Conservation (phyloP, 2,329 filamentous ascomycete genomes). For the Epichloe gansuensis region DNA sequence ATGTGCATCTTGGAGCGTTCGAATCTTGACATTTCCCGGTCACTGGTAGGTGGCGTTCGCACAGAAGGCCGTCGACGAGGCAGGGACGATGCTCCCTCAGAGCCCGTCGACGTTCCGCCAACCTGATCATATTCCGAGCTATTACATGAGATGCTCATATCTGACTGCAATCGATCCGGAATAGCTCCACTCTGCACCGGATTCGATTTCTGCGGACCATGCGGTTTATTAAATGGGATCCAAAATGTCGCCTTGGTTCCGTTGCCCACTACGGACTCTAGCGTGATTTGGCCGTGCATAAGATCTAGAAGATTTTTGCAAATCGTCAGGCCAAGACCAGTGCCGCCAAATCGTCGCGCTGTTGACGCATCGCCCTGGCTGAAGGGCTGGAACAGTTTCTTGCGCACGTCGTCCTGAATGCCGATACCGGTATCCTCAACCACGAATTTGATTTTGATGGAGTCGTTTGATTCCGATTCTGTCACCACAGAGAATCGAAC, state of each 20-base stretch:
- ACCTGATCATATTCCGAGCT: slow-evolving; percentile 49
- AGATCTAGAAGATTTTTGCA: slow-evolving; percentile 69
- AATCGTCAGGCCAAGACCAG: slow-evolving; percentile 65
- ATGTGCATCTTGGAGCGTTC: slow-evolving; percentile 54
- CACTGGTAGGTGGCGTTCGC: slow-evolving; percentile 24
- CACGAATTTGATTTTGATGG: slow-evolving; percentile 54
- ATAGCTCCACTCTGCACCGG: slow-evolving; percentile 51
- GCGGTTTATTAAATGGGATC: slow-evolving; percentile 64
- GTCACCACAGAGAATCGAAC: slow-evolving; percentile 55
- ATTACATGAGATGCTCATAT: slow-evolving; percentile 51
- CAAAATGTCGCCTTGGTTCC: slow-evolving; percentile 66
- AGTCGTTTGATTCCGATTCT: slow-evolving; percentile 49
- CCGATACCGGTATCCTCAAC: slow-evolving; percentile 72
- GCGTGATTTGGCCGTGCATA: slow-evolving; percentile 62
- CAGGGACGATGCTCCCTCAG: slow-evolving; percentile 14
- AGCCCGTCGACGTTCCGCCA: slow-evolving; percentile 26
- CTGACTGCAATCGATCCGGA: slow-evolving; percentile 53
- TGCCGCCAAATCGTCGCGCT: slow-evolving; percentile 65
- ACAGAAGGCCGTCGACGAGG: slow-evolving; percentile 21
- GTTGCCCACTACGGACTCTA: slow-evolving; percentile 52
- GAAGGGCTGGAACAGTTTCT: slow-evolving; percentile 65
- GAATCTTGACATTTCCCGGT: slow-evolving; percentile 36
- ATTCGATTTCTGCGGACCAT: slow-evolving; percentile 31
- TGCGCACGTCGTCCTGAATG: slow-evolving; percentile 64
- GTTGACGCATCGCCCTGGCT: slow-evolving; percentile 73